Evolutionary conservation across 176 grass and related monocot species (phyloP), one percentile per base, ranked within the genome.

Genomic region (Eremochloa ophiuroides): DNA sequence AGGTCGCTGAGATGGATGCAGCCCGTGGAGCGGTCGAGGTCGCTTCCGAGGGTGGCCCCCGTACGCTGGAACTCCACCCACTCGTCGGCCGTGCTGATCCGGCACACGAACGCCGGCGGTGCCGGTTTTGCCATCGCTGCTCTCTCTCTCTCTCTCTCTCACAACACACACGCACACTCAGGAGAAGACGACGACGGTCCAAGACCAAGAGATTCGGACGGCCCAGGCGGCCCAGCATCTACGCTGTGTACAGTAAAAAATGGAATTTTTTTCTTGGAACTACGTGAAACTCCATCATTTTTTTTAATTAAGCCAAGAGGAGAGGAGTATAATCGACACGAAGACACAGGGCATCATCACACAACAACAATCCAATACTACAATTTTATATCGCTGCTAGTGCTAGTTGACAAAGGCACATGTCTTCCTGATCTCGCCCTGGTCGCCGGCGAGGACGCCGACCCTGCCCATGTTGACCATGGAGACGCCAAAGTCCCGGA

Each of bases 1-100:
- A 91, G 86, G 28, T 94, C 70, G 61, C 94, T 97, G 71, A 97
- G 89, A 76, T 97, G 94, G 83, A 97, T 84, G 22, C 85, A 94
- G 17, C 84, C 71, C 27, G 94, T 86, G 31, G 58, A 82, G 66
- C 86, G 75, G 71, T 94, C 91, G 79, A 97, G 87, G 56, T 90
- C 75, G 53, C 87, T 71, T 15, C 89, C 94, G 13, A 86, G 82
- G n/a, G 79, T 84, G 53, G 15, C 46, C 27, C 89, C 87, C 22
- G 82, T 82, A 31, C 38, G 83, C 65, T 84, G 78, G 6, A 94
- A 78, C 84, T 88, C 78, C 28, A 84, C 78, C 94, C 94, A 89
- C 81, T 97, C 94, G 17, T 42, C 43, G 15, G 76, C 59, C n/a
- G 78, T 76, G 85, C 89, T 97, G 60, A 91, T 88, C 43, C 87